These are phyloP conservation scores for Lachnellula cervina DNA, from an alignment of 2,329 filamentous ascomycete genomes.

Conservation along the genomic window DNA sequence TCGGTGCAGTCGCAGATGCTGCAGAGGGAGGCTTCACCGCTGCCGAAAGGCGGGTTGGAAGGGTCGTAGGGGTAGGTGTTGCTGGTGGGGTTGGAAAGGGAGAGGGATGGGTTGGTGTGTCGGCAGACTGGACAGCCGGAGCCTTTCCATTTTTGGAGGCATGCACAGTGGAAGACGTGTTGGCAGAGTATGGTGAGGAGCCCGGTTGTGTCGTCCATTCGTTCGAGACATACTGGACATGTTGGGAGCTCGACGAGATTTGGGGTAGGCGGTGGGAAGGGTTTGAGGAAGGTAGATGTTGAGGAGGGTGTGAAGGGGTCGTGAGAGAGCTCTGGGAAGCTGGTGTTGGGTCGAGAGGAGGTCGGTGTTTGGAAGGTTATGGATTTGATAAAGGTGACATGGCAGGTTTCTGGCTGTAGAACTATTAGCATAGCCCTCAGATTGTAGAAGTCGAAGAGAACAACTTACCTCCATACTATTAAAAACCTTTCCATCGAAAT, in stretches of 20 bases:
- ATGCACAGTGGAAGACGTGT: constrained; percentile 96
- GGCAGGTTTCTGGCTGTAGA: constrained; percentile 78
- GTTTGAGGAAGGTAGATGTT: constrained; percentile 40
- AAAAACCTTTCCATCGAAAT: constrained; percentile 91
- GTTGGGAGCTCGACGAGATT: constrained; percentile 88
- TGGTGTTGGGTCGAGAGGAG: constrained; percentile 26
- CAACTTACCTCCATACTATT: constrained; percentile 76
- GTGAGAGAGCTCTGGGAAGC: constrained; percentile 56
- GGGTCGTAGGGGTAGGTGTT: constrained; percentile 35
- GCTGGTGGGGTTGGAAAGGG: constrained; percentile 26
- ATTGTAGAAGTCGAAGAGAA: constrained; percentile 1
- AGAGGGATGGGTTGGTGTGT: constrained; percentile 65
- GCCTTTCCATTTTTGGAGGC: constrained; percentile 92
- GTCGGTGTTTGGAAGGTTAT: constrained; percentile 66
- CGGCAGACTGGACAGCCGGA: constrained; percentile 91
- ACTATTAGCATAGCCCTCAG: constrained; percentile 16
- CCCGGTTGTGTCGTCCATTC: constrained; percentile 97
- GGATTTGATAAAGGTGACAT: constrained; percentile 89
- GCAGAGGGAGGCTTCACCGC: constrained; percentile 65
- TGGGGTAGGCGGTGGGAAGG: constrained; percentile 66
- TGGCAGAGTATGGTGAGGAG: constrained; percentile 94
- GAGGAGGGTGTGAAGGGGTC: constrained; percentile 55
- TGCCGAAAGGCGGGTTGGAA: constrained; percentile 55
- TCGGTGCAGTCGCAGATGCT: constrained; percentile 72
- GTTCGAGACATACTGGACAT: constrained; percentile 91